Percentiles rank a stretch among this genome's conserved stretches.
These are phyloP conservation scores for Coemansia sp. DNA, from an alignment of 192 early-diverging fungal genomes.

Conservation along the genomic window DNA sequence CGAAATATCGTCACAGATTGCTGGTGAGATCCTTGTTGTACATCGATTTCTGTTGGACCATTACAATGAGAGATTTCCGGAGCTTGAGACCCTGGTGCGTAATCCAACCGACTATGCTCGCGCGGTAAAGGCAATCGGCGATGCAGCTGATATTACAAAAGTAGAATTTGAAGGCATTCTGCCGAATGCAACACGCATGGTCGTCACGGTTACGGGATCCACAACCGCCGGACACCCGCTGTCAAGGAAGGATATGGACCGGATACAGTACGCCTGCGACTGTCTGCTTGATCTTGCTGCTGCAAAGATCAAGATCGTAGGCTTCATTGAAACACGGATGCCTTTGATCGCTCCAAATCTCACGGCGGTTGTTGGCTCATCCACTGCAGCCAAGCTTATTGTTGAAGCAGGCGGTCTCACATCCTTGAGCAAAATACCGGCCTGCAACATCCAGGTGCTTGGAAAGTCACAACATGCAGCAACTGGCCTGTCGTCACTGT, in stretches of 20 bases:
- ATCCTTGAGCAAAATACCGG: constrained; percentile 82
- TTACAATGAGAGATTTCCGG: constrained; percentile 86
- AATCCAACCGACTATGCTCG: constrained; percentile 88
- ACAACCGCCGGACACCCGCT: constrained; percentile 76
- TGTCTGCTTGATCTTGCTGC: constrained; percentile 66
- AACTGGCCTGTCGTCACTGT: constrained; percentile 36
- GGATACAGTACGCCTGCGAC: constrained; percentile 78
- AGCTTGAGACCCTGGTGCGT: constrained; percentile 86
- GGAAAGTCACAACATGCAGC: constrained; percentile 39
- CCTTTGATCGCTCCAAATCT: constrained; percentile 92
- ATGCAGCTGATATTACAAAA: constrained; percentile 77
- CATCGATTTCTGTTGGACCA: constrained; percentile 80
- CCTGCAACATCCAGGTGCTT: constrained; percentile 83
- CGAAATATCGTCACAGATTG: constrained; percentile 79
- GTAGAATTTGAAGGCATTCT: constrained; percentile 77
- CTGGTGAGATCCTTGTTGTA: constrained; percentile 83
- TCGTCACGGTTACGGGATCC: constrained; percentile 85
- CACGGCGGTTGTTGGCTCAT: constrained; percentile 79
- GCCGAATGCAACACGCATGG: constrained; percentile 84
- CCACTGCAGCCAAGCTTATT: constrained; percentile 87
- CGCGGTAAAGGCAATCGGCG: constrained; percentile 79
- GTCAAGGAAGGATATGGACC: constrained; percentile 59
- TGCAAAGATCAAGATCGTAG: constrained; percentile 65
- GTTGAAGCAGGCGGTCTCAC: constrained; percentile 88
- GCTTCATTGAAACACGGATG: constrained; percentile 92